Conservation (phyloP, 108 stramenopile genomes). For the Pseudonitzschia multiseries region DNA sequence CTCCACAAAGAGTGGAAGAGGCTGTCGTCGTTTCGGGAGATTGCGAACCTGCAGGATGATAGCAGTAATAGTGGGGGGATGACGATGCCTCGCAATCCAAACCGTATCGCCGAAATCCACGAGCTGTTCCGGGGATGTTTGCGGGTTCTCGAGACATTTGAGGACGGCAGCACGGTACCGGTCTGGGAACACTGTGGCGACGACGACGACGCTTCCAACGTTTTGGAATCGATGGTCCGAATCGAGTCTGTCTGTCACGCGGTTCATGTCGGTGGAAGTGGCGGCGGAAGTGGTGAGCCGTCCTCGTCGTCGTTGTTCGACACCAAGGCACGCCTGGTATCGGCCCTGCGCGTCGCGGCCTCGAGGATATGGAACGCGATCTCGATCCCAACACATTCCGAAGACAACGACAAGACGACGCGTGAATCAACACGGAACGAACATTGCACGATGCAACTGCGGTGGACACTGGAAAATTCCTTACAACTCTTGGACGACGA, state of each 20-base stretch:
- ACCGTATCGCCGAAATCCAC: not conserved
- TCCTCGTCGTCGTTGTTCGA: not conserved
- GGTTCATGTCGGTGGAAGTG: not conserved
- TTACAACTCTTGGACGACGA: not conserved
- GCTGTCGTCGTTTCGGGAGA: not conserved
- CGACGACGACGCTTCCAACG: not conserved
- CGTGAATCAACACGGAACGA: not conserved
- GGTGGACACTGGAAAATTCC: not conserved
- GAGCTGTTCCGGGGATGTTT: not conserved
- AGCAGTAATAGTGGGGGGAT: not conserved
- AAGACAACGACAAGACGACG: not conserved
- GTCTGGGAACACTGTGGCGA: slow-evolving; percentile 12
- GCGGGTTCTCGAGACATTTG: not conserved
- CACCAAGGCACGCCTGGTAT: not conserved
- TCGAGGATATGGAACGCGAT: not conserved
- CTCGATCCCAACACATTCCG: too few relatives aligned
- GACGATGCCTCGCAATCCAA: not conserved
- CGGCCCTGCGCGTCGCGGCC: not conserved
- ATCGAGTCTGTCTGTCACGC: not conserved
- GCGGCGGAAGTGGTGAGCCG: too few relatives aligned
- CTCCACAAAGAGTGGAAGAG: not conserved
- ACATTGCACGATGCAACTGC: not conserved
- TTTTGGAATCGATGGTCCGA: slow-evolving; percentile 1
- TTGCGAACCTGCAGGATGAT: not conserved
- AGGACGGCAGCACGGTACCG: not conserved